Conservation (phyloP, 768 basidiomycete genomes). For the Pleurotus sapidus region DNA sequence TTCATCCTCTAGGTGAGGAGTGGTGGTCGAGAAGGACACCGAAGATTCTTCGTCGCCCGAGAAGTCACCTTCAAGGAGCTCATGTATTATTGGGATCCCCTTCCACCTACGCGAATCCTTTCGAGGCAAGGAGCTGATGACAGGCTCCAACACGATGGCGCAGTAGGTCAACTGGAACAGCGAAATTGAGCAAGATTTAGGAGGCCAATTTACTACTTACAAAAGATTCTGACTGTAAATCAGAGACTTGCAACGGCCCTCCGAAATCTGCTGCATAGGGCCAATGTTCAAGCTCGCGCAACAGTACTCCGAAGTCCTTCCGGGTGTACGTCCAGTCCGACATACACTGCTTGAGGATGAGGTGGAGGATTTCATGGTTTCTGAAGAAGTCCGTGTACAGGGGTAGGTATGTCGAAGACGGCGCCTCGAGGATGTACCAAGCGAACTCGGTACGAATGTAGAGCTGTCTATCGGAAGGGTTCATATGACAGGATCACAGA, state of each 20-base stretch:
- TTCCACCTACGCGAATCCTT: neutral
- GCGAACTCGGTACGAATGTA: conserved; percentile 60
- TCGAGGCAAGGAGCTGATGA: neutral
- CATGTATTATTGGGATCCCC: conserved; percentile 39
- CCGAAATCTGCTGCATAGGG: conserved; percentile 25
- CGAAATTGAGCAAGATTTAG: neutral
- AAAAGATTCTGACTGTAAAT: conserved; percentile 41
- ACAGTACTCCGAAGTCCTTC: neutral
- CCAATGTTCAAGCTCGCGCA: too few relatives aligned
- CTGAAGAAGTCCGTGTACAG: conserved; percentile 48
- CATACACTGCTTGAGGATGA: conserved; percentile 37
- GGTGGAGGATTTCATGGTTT: conserved; percentile 46
- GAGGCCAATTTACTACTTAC: conserved; percentile 29
- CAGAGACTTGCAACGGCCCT: conserved; percentile 35
- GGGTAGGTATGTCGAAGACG: conserved; percentile 40
- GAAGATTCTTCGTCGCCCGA: conserved; percentile 16
- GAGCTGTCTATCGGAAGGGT: conserved; percentile 42
- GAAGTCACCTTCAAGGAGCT: conserved; percentile 23
- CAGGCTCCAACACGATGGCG: neutral
- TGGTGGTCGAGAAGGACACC: conserved; percentile 11
- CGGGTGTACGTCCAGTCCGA: conserved; percentile 16
- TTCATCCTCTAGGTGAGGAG: neutral
- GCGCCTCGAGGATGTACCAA: conserved; percentile 66
- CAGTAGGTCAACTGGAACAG: neutral
- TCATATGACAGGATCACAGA: neutral